Base-by-base conservation (phyloP, 2,329 filamentous ascomycete species). In the Colletotrichum karsti region DNA sequence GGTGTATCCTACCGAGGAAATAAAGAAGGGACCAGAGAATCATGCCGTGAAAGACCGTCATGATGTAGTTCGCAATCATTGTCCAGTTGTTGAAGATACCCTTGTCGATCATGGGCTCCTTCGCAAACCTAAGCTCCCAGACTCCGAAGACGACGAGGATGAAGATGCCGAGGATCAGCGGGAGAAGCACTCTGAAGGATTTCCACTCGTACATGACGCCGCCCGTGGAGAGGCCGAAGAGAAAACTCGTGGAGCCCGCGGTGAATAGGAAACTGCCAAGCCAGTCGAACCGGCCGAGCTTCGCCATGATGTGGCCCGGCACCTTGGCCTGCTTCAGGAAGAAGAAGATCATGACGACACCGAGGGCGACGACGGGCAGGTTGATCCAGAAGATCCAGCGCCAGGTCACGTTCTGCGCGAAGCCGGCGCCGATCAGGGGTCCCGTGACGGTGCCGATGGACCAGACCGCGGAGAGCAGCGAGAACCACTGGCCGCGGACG, bases 321-420 rank as follows among this genome's bases (percentile, higher is more conserved):
- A 74, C 37, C 20, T 63, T 60, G 13, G 57, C 61, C 61, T 73
- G 73, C 46, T 72, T 72, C 20, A 90, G 77, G 76, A 88, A 90
- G 24, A 89, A 70, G 33, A 74, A 56, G 15, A 87, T 78, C 70
- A 88, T 76, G 39, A 83, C 70, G 15, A 79, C 75, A 3, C 83
- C 84, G n/a, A 88, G 64, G 2, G 78, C 85, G 30, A 84, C 80
- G 72, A 90, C 85, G 2, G 88, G 88, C 2, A 90, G 77, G 70
- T 91, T 91, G 71, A 90, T 82, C 83, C 86, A 92, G 73, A 91
- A 90, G 54, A 91, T 85, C 89, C 89, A 92, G 8, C 85, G 77
- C 89, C 88, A 90, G 1, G 77, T 78, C 1, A 82, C 81, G 46
- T 83, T 78, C 63, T 87, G 80, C 3, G 85, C 81, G 66, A 89